phyloP scores from a whole-genome alignment of 2,329 filamentous ascomycete species.

The Fusarium vanettenii region DNA sequence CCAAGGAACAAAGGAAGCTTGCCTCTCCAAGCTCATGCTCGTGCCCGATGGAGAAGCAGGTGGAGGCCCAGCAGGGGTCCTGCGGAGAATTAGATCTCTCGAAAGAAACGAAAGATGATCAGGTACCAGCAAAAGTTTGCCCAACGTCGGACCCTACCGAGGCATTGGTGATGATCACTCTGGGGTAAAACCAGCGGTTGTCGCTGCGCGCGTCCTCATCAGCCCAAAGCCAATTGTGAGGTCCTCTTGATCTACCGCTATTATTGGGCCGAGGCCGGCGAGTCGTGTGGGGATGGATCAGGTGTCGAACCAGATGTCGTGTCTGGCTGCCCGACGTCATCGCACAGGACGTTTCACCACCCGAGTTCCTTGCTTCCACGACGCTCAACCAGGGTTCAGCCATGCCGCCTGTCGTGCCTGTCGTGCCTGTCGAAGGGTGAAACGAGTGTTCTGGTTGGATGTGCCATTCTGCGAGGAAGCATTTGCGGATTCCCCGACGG shows the following conservation, averaged over 20 bases:
- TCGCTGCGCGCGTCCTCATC: constrained; percentile 12
- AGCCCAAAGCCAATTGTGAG: background rate
- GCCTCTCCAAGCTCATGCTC: background rate
- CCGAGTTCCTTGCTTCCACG: constrained; percentile 34
- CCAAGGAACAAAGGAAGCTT: constrained; percentile 19
- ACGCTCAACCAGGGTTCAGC: constrained; percentile 22
- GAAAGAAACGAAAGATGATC: constrained; percentile 7
- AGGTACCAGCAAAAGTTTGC: constrained; percentile 30
- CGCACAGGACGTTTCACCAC: constrained; percentile 25
- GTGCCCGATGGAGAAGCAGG: background rate
- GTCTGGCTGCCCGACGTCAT: constrained; percentile 39
- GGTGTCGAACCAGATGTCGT: constrained; percentile 23
- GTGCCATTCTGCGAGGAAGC: background rate
- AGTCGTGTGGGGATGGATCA: constrained; percentile 10
- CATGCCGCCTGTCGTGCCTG: background rate
- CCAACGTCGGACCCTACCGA: constrained; percentile 39
- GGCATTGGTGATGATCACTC: constrained; percentile 37
- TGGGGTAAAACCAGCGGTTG: constrained; percentile 23
- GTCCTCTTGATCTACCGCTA: background rate
- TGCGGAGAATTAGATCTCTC: constrained; percentile 24
- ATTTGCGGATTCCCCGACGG: background rate
- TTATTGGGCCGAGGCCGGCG: constrained; percentile 27
- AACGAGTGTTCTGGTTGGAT: background rate
- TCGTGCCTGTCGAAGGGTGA: background rate
- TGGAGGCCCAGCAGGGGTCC: constrained; percentile 10